Conservation (phyloP, 2,329 filamentous ascomycete species). For the Verticillium isaacii region DNA sequence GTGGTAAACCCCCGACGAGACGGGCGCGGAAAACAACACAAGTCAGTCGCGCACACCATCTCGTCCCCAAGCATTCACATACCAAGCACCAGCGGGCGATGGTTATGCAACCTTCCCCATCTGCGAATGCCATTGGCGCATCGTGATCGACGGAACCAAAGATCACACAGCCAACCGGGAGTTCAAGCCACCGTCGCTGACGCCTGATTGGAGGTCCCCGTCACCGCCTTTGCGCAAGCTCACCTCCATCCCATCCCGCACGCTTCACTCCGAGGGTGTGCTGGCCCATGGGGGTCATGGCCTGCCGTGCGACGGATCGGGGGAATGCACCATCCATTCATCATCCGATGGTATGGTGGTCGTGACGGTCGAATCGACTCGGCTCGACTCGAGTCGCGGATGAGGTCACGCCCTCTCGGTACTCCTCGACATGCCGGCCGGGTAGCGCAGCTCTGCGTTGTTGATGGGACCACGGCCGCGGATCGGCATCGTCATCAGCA, state of each 20-base stretch:
- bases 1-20: not conserved
- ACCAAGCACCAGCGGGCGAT: not conserved
- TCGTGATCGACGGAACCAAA: not conserved
- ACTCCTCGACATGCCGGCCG: no score
- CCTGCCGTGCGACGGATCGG: not conserved
- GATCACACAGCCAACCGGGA: not conserved
- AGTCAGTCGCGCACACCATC: not conserved
- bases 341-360: not conserved
- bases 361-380: not conserved
- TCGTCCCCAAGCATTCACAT: not conserved
- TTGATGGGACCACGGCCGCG: no score
- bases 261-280: not conserved
- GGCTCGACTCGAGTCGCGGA: not conserved
- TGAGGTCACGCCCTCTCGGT: no score
- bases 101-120: not conserved
- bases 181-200: not conserved
- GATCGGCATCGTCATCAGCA: not conserved
- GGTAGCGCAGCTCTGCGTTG: no score
- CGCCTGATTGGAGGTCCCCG: not conserved
- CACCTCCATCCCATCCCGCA: not conserved
- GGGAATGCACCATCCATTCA: not conserved
- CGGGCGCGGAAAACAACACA: not conserved
- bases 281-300: not conserved
- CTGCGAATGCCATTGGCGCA: not conserved
- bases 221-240: not conserved